Conservation (phyloP, 768 basidiomycete species). For the Krasilnikovozyma curviuscula region DNA sequence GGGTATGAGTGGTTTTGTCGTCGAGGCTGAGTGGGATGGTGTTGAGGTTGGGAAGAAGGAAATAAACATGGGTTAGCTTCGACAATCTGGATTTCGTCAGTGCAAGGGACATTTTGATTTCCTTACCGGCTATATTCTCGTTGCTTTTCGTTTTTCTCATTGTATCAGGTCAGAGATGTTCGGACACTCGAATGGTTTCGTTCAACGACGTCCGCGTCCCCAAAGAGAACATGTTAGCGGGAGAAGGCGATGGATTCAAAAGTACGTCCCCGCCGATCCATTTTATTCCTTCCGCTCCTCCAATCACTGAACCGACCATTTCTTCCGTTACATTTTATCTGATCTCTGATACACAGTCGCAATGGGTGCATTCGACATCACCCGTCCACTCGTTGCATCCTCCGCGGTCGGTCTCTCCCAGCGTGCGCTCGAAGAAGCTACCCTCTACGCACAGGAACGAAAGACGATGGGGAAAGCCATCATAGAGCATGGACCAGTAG, state of each 20-base stretch:
- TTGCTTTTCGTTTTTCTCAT: neutral
- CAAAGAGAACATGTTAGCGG: constrained; percentile 25
- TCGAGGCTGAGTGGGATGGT: constrained; percentile 23
- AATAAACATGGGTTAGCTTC: constrained; percentile 24
- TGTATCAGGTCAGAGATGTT: constrained; percentile 25
- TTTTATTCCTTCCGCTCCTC: neutral
- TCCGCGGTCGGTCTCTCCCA: constrained; percentile 29
- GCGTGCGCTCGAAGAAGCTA: constrained; percentile 27
- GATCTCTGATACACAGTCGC: too few species aligned
- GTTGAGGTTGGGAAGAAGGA: constrained; percentile 25
- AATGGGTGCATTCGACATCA: constrained; percentile 30
- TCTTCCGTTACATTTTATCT: too few species aligned
- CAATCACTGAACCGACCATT: neutral
- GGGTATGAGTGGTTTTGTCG: constrained; percentile 28
- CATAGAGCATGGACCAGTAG: constrained; percentile 28
- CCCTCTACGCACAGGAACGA: constrained; percentile 28
- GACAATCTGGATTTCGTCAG: neutral
- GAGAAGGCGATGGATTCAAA: constrained; percentile 27
- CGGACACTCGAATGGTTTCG: constrained; percentile 28
- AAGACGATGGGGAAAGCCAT: constrained; percentile 29
- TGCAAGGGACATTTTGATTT: too few species aligned
- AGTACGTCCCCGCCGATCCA: constrained; percentile 13
- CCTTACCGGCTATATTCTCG: too few species aligned
- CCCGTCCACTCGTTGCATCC: constrained; percentile 27
- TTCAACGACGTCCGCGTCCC: constrained; percentile 25